Conservation (phyloP, 176 grass and related monocot species). For the Aegilops longissima region DNA sequence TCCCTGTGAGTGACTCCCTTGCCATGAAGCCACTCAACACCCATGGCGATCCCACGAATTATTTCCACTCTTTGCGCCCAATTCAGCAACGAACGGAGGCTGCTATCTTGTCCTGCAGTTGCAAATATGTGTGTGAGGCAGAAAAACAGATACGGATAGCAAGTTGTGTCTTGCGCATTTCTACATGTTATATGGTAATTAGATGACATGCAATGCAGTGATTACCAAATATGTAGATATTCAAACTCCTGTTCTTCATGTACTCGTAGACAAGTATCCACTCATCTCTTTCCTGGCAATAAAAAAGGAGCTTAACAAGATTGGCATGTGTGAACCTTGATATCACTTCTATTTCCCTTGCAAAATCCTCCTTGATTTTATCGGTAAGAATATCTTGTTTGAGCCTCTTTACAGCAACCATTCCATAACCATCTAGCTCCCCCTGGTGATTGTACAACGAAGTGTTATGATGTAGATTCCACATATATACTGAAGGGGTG, state of each 20-base stretch:
- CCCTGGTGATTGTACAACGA: no score
- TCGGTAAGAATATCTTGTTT: neutral
- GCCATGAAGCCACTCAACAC: neutral
- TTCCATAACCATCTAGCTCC: no score
- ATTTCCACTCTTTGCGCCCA: neutral
- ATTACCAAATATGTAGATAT: neutral
- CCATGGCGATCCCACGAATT: neutral
- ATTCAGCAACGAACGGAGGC: neutral
- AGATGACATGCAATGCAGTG: no score
- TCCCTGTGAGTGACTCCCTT: slow-evolving; percentile 4
- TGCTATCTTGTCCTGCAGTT: neutral
- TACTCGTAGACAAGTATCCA: neutral
- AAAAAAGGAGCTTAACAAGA: neutral
- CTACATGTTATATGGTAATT: no score
- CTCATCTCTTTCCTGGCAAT: neutral
- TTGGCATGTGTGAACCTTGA: neutral
- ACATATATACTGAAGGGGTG: neutral
- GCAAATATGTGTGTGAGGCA: neutral
- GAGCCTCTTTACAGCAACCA: neutral
- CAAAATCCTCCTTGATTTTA: neutral
- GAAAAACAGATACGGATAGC: no score
- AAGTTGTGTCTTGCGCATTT: no score
- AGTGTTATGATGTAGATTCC: neutral
- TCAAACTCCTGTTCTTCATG: neutral
- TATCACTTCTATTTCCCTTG: neutral